phyloP scores from a whole-genome alignment of 805 yeast genomes.

The Cyberlindnera euphorbiae region DNA sequence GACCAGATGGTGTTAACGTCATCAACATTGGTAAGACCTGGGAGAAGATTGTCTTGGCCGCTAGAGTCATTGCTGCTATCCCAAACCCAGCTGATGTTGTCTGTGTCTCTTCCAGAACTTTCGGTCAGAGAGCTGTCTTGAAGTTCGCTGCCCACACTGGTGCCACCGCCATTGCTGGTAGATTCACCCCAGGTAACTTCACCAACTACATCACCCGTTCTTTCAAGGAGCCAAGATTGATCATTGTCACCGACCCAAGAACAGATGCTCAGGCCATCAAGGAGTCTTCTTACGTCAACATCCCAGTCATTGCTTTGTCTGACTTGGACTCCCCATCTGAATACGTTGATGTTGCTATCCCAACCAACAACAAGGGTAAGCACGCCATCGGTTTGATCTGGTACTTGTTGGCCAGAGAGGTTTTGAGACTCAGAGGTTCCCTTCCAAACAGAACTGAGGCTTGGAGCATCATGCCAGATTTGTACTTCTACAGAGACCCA shows the following conservation, averaged over 20 bases:
- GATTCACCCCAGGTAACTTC: constrained; percentile 99
- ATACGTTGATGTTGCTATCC: constrained; percentile 99
- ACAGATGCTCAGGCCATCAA: constrained; percentile 99
- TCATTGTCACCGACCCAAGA: constrained; percentile 99
- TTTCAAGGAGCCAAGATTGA: constrained; percentile 99
- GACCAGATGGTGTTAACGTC: constrained; percentile 99
- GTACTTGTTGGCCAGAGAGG: constrained; percentile 99
- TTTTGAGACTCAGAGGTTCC: constrained; percentile 97
- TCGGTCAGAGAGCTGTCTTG: constrained; percentile 99
- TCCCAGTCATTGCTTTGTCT: constrained; percentile 98
- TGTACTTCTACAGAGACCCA: constrained; percentile 99
- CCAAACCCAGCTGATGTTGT: constrained; percentile 98
- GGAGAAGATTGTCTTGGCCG: constrained; percentile 99
- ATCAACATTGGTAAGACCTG: constrained; percentile 99
- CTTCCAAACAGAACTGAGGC: constrained; percentile 92
- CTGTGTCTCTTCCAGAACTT: constrained; percentile 98
- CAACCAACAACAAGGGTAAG: constrained; percentile 99
- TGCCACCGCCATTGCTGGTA: constrained; percentile 99
- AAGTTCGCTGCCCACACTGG: constrained; percentile 99
- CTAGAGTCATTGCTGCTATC: constrained; percentile 98
- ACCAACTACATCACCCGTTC: constrained; percentile 99
- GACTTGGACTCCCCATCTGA: constrained; percentile 99
- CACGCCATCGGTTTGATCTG: constrained; percentile 99
- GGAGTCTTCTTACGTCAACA: constrained; percentile 99
- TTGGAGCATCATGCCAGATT: constrained; percentile 99